Base-by-base conservation (phyloP, 176 grass and related monocot genomes). In the Aegilops sharonensis region DNA sequence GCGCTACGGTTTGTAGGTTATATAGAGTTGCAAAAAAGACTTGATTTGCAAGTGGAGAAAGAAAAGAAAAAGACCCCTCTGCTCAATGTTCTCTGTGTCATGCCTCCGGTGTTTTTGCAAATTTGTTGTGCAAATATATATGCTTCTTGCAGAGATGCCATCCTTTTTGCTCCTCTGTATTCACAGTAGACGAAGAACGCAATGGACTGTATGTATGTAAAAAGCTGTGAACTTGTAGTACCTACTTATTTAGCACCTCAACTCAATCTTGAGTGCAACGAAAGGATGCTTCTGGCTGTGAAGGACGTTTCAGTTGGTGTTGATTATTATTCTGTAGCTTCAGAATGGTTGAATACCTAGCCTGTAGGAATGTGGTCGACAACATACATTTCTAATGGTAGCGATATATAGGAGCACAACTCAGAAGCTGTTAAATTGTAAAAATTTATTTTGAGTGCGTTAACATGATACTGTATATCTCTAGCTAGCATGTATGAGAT, bases 21-120 rank as follows among this genome's bases (percentile, higher is more conserved):
- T 76, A 65, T 60, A 77, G 77, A 66, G 77, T 35, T 2, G 65
- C 50, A 81, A 74, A 64, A 81, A 73, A 40, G 42, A 32, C 68
- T 57, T 66, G 18, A 35, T 10, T 39, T 12, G 5, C 60, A 72
- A 15, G 2, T 61, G 77, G 59, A 60, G 60, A 17, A 27, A 76
- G 4, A 1, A 24, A 24, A 11, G 0, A 1, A 11, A 1, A 8
- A 32, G 20, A 9, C n/a, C 20, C 63, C 27, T 81, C 13, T 29
- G 21, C 36, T 20, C 40, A 34, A 50, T n/a, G 24, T 11, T 83
- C 50, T 69, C 3, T 27, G 27, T 27, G 27, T 27, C 27, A 27
- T 27, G 27, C 27, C 30, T 31, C 30, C 30, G 45, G 59, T 68
- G 59, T 21, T 36, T 56, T 17, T 32, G 76, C 24, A 80, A 20